Evolutionary conservation across 345 rosid species (phyloP), one percentile per base, ranked within the genome.

Genomic region (Moricandia moricandioides): DNA sequence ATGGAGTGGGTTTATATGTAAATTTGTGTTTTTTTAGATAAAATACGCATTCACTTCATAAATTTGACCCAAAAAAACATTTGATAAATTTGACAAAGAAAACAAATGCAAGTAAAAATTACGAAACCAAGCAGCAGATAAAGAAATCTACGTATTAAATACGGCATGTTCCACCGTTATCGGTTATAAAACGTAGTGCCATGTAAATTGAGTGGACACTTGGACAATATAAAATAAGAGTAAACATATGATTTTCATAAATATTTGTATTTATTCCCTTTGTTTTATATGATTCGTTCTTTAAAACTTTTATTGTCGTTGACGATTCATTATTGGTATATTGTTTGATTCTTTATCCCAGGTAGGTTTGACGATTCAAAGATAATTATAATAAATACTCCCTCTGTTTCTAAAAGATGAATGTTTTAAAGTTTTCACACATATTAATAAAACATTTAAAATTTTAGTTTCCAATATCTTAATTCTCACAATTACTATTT

Each of bases 141-240:
- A 33, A 45, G 8, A 45, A 55, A 55, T 31, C 26, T 55, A 30
- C 47, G 63, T 65, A 66, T 45, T 33, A 45, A 33, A 66, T 74
- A 45, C 72, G 51, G 72, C 57, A 74, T 58, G 67, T 69, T 65
- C 47, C 65, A 74, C 78, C 37, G 72, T 65, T 45, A 43, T 66
- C 77, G 14, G 57, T 65, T 65, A 45, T 45, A 11, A 64, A 64
- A 39, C 10, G 30, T 37, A 14, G 31, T 10, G 10, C 51, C 27
- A 65, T 74, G 71, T 29, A 65, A 66, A 74, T 21, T 56, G 56
- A 54, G 43, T 39, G 31, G 24, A 63, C 43, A 65, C 40, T 56
- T n/a, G n/a, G 70, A 63, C 43, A 65, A 56, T 56, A 54, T 51
- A 49, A 55, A 35, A 14, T 34, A 47, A 21, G n/a, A n/a, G n/a